Conservation (phyloP, 257 asterid genomes). For the Lantana camara region DNA sequence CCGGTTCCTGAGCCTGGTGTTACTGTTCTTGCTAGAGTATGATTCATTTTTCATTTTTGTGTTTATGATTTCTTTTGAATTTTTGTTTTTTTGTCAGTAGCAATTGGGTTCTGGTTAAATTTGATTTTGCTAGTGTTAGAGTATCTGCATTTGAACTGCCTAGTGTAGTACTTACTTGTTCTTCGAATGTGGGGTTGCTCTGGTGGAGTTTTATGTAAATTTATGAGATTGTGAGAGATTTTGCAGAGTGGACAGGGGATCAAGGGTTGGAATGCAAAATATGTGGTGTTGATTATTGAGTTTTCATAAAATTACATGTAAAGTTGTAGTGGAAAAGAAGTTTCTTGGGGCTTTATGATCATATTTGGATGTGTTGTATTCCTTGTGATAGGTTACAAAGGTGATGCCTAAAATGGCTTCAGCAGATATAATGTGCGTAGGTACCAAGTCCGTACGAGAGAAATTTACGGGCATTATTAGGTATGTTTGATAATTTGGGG, state of each 20-base stretch:
- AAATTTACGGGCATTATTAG: conserved; percentile 85
- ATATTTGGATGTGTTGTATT: conserved; percentile 2
- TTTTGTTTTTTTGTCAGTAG: neutral
- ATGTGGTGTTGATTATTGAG: too few species aligned
- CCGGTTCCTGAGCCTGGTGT: conserved; percentile 93
- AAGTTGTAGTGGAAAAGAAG: neutral
- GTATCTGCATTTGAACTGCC: neutral
- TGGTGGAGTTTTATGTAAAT: conserved; percentile 10
- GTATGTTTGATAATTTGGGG: conserved; percentile 35
- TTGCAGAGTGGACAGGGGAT: too few species aligned
- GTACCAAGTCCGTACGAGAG: conserved; percentile 81
- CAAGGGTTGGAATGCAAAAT: too few species aligned
- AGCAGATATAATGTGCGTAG: conserved; percentile 82
- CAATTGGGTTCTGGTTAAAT: conserved; percentile 10
- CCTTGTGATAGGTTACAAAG: conserved; percentile 66
- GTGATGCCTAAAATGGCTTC: conserved; percentile 95
- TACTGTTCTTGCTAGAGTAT: conserved; percentile 78
- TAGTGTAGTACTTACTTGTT: conserved; percentile 2
- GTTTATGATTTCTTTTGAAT: neutral
- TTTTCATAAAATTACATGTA: too few species aligned
- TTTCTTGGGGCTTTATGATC: neutral
- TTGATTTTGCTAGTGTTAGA: conserved; percentile 1
- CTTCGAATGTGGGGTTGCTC: conserved; percentile 15
- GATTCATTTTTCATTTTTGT: conserved; percentile 11
- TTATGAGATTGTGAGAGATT: neutral